Evolutionary conservation across 768 basidiomycete genomes (phyloP).

Genomic region (Panellus pusillus): DNA sequence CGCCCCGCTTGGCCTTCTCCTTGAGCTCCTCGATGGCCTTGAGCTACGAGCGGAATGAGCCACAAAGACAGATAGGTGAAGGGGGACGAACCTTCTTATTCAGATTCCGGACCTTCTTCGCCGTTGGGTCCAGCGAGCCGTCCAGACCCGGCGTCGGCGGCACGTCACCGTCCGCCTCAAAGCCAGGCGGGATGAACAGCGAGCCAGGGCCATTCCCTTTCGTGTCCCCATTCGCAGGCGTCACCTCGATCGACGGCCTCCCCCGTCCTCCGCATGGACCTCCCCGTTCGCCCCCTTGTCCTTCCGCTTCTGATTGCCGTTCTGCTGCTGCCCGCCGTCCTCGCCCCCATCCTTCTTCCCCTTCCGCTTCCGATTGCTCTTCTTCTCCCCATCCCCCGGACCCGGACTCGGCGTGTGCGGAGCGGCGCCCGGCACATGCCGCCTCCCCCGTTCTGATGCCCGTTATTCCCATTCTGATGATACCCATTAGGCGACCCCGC

Average conservation of each 20-base stretch:
- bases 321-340: slow-evolving; percentile 34
- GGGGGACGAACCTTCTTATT: slow-evolving; percentile 82
- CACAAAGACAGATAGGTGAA: slow-evolving; percentile 2
- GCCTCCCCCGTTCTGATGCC: slow-evolving; percentile 43
- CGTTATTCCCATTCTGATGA: slow-evolving; percentile 31
- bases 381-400: slow-evolving; percentile 37
- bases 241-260: slow-evolving; percentile 37
- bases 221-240: slow-evolving; percentile 22
- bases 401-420: slow-evolving; percentile 48
- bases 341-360: slow-evolving; percentile 39
- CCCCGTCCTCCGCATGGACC: slow-evolving; percentile 23
- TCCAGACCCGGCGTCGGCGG: slow-evolving; percentile 56
- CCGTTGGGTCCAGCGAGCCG: slow-evolving; percentile 66
- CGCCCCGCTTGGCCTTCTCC: slow-evolving; percentile 85
- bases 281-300: slow-evolving; percentile 36
- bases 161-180: slow-evolving; percentile 28
- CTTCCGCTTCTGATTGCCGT: slow-evolving; percentile 31
- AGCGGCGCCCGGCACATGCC: slow-evolving; percentile 78
- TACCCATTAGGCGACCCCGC: slow-evolving; percentile 36
- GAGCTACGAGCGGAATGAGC: slow-evolving; percentile 51
- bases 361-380: slow-evolving; percentile 58
- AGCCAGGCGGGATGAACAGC: slow-evolving; percentile 23
- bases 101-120: slow-evolving; percentile 93
- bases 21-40: slow-evolving; percentile 99
- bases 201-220: slow-evolving; percentile 5